Base-by-base conservation (phyloP, 2,329 filamentous ascomycete genomes). In the Alternaria sp. region DNA sequence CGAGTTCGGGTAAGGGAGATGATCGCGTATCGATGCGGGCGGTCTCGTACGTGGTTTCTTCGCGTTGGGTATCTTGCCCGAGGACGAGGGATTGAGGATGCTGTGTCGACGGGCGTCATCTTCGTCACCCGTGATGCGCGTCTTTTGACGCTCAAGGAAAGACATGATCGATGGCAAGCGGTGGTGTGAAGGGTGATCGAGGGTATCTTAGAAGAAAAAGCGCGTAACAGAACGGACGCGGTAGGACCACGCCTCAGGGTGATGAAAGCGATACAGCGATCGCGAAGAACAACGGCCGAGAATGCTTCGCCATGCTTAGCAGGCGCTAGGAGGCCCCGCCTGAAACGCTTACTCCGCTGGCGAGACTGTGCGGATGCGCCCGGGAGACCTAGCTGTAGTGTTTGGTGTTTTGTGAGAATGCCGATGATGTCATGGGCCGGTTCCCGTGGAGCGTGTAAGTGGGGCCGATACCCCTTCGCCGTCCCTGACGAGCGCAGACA, bases 21-120 rank as follows among this genome's bases (percentile, higher is more conserved):
- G 81, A 66, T 87, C 85, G 37, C 85, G 81, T n/a, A 84, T 66
- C 21, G 82, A 81, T 37, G 77, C 76, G 1, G 84, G 82, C 10
- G 83, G 82, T 45, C 85, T 80, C 14, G 80, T 76, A 61, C 85
- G 84, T 21, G 85, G 84, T 65, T 84, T 82, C 67, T 84, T 81
- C 14, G 81, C 79, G 67, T 82, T 76, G 5, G 82, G 82, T 20
- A 84, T 69, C 25, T 73, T 71, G 45, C 73, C 68, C 33, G 74
- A 73, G 10, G 71, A 64, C 21, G 59, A 63, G 7, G 63, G 55
- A 9, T 63, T 65, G 18, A 71, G 56, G 18, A 61, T 63, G 46
- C 70, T 71, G 30, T 60, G 69, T 15, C 71, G 72, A 9, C 64
- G 68, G 20, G 60, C 68, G 60, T 64, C 63, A 55, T 68, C 63